Conservation (phyloP, 345 rosid species). For the Bruguiera sexangula region DNA sequence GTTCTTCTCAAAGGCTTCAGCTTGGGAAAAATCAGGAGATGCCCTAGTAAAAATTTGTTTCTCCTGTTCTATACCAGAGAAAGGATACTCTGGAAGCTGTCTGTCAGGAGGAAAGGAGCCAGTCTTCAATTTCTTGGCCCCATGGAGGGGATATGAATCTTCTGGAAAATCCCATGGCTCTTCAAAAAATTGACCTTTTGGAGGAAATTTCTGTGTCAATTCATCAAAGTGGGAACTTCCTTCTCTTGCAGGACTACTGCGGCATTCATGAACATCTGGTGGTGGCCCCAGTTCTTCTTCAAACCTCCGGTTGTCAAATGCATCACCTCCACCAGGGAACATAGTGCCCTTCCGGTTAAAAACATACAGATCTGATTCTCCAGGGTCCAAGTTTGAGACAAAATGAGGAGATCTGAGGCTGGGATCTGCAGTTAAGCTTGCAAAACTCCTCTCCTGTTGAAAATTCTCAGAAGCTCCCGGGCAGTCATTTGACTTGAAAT, state of each 20-base stretch:
- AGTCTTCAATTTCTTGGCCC: constrained; percentile 64
- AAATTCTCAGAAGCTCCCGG: constrained; percentile 53
- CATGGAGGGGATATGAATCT: constrained; percentile 54
- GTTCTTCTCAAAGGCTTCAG: constrained; percentile 45
- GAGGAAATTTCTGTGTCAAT: constrained; percentile 38
- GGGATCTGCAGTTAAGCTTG: constrained; percentile 14
- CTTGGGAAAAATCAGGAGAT: constrained; percentile 50
- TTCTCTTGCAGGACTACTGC: constrained; percentile 53
- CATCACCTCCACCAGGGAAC: constrained; percentile 41
- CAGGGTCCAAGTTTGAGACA: constrained; percentile 38
- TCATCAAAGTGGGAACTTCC: constrained; percentile 43
- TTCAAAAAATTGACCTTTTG: constrained; percentile 45
- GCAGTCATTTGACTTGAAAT: constrained; percentile 41
- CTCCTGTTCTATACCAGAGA: constrained; percentile 57
- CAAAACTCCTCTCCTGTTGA: constrained; percentile 42
- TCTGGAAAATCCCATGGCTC: constrained; percentile 78
- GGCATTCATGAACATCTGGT: constrained; percentile 42
- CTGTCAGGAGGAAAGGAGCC: constrained; percentile 56
- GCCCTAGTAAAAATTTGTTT: constrained; percentile 42
- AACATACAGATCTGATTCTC: constrained; percentile 47
- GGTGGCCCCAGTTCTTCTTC: constrained; percentile 32
- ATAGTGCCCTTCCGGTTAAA: constrained; percentile 45
- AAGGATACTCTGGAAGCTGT: constrained; percentile 63
- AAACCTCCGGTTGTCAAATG: constrained; percentile 40
- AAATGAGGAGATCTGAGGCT: constrained; percentile 37